These are phyloP conservation scores for Coemansia sp. DNA, from an alignment of 192 early-diverging fungal species.

Conservation along the genomic window DNA sequence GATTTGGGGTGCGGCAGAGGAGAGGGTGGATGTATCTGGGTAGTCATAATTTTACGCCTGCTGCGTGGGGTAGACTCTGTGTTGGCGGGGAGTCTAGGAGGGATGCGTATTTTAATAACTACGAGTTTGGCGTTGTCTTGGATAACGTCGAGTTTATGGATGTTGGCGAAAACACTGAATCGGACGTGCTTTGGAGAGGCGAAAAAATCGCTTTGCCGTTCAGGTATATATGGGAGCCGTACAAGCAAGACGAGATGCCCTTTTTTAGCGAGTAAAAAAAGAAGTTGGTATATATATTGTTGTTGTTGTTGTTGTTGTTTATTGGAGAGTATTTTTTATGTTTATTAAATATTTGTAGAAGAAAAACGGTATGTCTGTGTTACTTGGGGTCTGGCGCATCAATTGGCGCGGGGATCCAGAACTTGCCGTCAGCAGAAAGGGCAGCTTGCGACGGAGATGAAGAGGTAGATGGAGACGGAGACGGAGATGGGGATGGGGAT, in stretches of 20 bases:
- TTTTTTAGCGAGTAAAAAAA: constrained; percentile 1
- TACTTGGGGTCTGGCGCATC: too few relatives aligned
- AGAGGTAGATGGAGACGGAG: too few relatives aligned
- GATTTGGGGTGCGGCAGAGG: constrained; percentile 10
- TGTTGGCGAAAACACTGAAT: background rate
- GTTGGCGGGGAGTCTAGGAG: background rate
- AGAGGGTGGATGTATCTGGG: constrained; percentile 38
- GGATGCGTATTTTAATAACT: constrained; percentile 29
- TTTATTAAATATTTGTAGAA: too few relatives aligned
- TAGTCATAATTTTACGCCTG: constrained; percentile 40
- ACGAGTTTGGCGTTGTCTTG: constrained; percentile 35
- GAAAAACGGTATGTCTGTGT: too few relatives aligned
- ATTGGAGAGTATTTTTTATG: too few relatives aligned
- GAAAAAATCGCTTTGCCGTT: constrained; percentile 14
- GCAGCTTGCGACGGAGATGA: too few relatives aligned
- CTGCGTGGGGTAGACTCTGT: constrained; percentile 28
- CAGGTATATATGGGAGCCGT: constrained; percentile 18
- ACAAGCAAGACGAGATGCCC: background rate
- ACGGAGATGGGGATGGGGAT: background rate
- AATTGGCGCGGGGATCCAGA: too few relatives aligned
- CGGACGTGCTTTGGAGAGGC: constrained; percentile 8
- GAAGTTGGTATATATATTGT: too few relatives aligned
- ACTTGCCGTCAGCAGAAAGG: too few relatives aligned
- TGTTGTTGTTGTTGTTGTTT: too few relatives aligned
- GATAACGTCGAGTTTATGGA: background rate